Percentiles rank a stretch among this genome's conserved stretches.
Conservation (phyloP, 352 stramenopile genomes). For the Aphanomyces stellatus region DNA sequence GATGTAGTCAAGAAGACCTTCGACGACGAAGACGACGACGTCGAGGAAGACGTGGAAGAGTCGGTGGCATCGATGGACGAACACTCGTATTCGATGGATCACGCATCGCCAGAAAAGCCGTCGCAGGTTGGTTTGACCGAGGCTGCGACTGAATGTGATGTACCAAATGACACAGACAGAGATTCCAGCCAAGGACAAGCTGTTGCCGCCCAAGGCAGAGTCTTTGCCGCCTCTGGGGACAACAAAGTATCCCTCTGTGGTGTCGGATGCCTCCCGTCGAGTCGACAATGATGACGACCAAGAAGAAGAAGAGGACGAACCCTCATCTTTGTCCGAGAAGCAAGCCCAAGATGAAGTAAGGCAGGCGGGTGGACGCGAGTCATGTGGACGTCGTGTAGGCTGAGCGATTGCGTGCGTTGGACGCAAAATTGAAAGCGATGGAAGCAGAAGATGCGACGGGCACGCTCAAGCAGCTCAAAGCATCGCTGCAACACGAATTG, state of each 20-base stretch:
- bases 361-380: too few species aligned
- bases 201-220: background rate
- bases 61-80: background rate
- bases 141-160: too few species aligned
- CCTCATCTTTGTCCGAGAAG: background rate
- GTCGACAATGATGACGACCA: constrained; percentile 21
- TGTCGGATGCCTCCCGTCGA: too few species aligned
- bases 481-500: constrained; percentile 44
- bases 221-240: background rate
- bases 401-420: constrained; percentile 46
- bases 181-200: too few species aligned
- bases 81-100: background rate
- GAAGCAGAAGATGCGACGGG: constrained; percentile 74
- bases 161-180: too few species aligned
- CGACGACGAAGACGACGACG: constrained; percentile 19
- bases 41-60: constrained; percentile 1
- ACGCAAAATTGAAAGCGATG: constrained; percentile 77
- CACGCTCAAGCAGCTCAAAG: constrained; percentile 69
- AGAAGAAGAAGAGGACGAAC: constrained; percentile 17
- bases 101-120: background rate
- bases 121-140: background rate
- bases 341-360: background rate
- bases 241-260: too few species aligned
- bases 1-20: constrained; percentile 23
- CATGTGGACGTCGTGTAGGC: constrained; percentile 40